These are phyloP conservation scores for Ogataea pilisensis DNA, from an alignment of 805 yeast genomes.

Conservation along the genomic window DNA sequence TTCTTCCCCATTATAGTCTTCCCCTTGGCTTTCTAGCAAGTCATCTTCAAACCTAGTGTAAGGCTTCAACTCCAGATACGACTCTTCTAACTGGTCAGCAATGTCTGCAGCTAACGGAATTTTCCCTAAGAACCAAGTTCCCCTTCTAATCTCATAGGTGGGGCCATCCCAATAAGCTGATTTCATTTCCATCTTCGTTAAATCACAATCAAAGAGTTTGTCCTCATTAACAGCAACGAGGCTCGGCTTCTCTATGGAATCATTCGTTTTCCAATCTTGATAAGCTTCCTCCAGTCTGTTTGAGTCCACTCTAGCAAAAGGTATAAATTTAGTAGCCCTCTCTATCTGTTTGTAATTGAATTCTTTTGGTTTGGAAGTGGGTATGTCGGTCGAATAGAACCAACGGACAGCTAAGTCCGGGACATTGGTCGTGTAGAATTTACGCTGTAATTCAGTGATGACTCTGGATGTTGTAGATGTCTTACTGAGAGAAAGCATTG, in stretches of 20 bases:
- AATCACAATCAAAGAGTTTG: slow-evolving; percentile 66
- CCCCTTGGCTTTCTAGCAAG: too few species aligned
- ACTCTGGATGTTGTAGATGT: background rate
- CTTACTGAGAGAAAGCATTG: background rate
- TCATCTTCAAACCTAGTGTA: slow-evolving; percentile 4
- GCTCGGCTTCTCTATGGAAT: slow-evolving; percentile 1
- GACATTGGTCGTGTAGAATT: slow-evolving; percentile 1
- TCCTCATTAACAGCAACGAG: slow-evolving; percentile 74
- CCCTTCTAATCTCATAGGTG: slow-evolving; percentile 73
- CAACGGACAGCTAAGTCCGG: slow-evolving; percentile 38
- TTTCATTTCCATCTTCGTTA: slow-evolving; percentile 45
- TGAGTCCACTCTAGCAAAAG: slow-evolving; percentile 66
- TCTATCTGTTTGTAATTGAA: slow-evolving; percentile 46
- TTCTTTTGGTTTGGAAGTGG: slow-evolving; percentile 62
- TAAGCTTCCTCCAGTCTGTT: slow-evolving; percentile 52
- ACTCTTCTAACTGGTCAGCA: slow-evolving; percentile 56
- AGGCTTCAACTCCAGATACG: slow-evolving; percentile 36
- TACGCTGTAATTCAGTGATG: background rate
- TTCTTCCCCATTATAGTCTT: background rate
- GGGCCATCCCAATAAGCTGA: slow-evolving; percentile 94
- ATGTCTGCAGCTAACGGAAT: slow-evolving; percentile 48
- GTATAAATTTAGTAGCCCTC: slow-evolving; percentile 56
- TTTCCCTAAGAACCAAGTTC: slow-evolving; percentile 73
- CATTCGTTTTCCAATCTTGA: slow-evolving; percentile 23
- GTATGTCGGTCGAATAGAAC: slow-evolving; percentile 83